Evolutionary conservation across 768 basidiomycete species (phyloP), one percentile per base, ranked within the genome.

Genomic region (Cystofilobasidium capitatum): DNA sequence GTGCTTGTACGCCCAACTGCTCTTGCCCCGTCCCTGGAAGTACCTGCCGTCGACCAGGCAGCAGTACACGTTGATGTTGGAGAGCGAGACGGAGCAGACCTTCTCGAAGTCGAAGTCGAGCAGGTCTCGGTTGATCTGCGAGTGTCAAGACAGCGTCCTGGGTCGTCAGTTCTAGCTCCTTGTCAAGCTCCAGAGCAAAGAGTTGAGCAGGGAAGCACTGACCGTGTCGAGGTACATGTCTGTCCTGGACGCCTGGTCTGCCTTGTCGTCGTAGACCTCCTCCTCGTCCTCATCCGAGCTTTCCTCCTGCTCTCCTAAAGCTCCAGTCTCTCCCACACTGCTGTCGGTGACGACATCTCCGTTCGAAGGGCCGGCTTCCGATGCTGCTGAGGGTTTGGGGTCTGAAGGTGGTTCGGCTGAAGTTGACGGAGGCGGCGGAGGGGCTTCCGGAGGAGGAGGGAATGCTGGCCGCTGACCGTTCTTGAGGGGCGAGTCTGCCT

Each of bases 81-180:
- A 88, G 64, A 91, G 82, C 40, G 91, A 96, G 61, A 98, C 90
- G 12, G 94, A 97, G 81, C 96, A 99, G 33, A 98, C 84, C 81
- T 94, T 92, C 80, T 99, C 96, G 73, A 99, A 99, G 79, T 99
- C 96, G 79, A 99, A 99, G 78, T 99, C 96, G 66, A 99, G 84
- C 54, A 85, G 81, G 57, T 83, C 84, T 70, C 96, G 84, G 76
- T 96, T 91, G 71, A 98, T 89, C 93, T 97, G 75, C 44, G 39
- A 58, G 31, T 26, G 55, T 6, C 14, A 36, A 36, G 17, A 57
- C 4, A 16, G 54, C 26, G 31, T 12, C 17, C 1, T 14, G 35
- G 16, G 22, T 22, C 39, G 36, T n/a, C 36, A 35, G 54, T 9
- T 16, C 9, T 16, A 9, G 35, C 22, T 3, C 37, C 37, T n/a